phyloP scores from a whole-genome alignment of 2,329 filamentous ascomycete species.

The Calonectria henricotiae region DNA sequence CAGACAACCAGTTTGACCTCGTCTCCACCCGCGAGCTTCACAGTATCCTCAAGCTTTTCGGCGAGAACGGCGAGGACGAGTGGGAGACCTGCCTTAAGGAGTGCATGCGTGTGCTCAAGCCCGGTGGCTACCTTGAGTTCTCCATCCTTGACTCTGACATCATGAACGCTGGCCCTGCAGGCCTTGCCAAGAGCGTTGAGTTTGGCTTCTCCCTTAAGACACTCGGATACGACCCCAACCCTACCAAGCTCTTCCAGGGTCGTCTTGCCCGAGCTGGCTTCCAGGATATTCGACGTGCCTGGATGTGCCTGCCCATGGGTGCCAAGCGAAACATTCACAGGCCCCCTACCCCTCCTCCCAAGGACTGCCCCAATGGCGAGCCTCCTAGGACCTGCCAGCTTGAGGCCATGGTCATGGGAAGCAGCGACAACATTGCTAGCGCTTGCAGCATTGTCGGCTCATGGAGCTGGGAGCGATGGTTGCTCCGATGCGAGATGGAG shows the following conservation, averaged over 20 bases:
- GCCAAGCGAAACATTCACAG: conserved; percentile 57
- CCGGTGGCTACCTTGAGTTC: conserved; percentile 94
- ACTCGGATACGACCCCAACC: conserved; percentile 88
- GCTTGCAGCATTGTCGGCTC: conserved; percentile 87
- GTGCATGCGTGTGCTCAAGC: conserved; percentile 92
- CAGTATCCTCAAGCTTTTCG: conserved; percentile 83
- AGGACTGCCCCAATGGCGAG: conserved; percentile 60
- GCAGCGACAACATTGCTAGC: conserved; percentile 80
- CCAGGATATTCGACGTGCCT: conserved; percentile 84
- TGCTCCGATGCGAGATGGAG: conserved; percentile 89
- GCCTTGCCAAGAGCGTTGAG: conserved; percentile 88
- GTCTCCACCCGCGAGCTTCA: conserved; percentile 92
- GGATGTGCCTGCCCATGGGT: conserved; percentile 92
- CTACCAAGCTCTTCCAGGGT: conserved; percentile 85
- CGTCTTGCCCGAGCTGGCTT: conserved; percentile 85
- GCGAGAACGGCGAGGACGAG: conserved; percentile 82
- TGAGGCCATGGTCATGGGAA: conserved; percentile 77
- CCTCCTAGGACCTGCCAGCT: conserved; percentile 67
- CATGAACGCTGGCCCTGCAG: conserved; percentile 85
- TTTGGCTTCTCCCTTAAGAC: conserved; percentile 93
- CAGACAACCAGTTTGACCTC: conserved; percentile 89
- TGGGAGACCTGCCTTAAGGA: conserved; percentile 90
- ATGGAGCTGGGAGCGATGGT: conserved; percentile 97
- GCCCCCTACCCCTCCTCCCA: conserved; percentile 53
- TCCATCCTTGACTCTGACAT: conserved; percentile 91